These are phyloP conservation scores for Solanum raphanifolium DNA, from an alignment of 257 asterid genomes.

Conservation along the genomic window DNA sequence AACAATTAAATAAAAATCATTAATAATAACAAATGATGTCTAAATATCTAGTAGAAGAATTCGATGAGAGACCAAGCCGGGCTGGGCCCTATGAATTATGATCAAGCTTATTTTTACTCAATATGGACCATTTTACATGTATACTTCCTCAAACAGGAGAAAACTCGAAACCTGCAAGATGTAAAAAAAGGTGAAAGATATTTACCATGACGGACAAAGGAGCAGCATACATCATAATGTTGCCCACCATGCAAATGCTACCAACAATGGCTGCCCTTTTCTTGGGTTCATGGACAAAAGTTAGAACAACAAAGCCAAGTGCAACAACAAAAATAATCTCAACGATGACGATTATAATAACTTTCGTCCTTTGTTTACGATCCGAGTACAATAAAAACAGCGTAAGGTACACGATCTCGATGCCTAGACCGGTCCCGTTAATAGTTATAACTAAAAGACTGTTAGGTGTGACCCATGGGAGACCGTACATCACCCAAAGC, in stretches of 20 bases:
- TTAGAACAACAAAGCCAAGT: slow-evolving; percentile 40
- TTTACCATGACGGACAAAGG: slow-evolving; percentile 74
- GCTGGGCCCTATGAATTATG: neutral
- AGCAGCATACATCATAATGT: slow-evolving; percentile 72
- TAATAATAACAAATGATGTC: neutral
- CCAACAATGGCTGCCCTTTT: slow-evolving; percentile 60
- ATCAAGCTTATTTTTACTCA: neutral
- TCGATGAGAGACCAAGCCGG: neutral
- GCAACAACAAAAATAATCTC: slow-evolving; percentile 40
- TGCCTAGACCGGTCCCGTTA: slow-evolving; percentile 56
- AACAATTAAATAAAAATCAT: too few species aligned
- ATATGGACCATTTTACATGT: neutral
- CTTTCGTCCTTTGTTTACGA: slow-evolving; percentile 27
- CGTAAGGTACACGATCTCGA: slow-evolving; percentile 43
- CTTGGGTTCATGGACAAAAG: slow-evolving; percentile 27
- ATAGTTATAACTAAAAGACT: slow-evolving; percentile 67
- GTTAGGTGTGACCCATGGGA: slow-evolving; percentile 67
- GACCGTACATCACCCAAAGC: slow-evolving; percentile 74
- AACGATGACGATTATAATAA: slow-evolving; percentile 21
- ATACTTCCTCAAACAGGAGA: neutral
- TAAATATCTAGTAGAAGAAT: too few species aligned
- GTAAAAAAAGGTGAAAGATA: neutral
- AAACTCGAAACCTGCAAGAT: neutral
- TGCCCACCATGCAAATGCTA: slow-evolving; percentile 65
- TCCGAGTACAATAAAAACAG: slow-evolving; percentile 39